These are phyloP conservation scores for Saturnispora kantuleensis DNA, from an alignment of 805 yeast species.

Conservation along the genomic window DNA sequence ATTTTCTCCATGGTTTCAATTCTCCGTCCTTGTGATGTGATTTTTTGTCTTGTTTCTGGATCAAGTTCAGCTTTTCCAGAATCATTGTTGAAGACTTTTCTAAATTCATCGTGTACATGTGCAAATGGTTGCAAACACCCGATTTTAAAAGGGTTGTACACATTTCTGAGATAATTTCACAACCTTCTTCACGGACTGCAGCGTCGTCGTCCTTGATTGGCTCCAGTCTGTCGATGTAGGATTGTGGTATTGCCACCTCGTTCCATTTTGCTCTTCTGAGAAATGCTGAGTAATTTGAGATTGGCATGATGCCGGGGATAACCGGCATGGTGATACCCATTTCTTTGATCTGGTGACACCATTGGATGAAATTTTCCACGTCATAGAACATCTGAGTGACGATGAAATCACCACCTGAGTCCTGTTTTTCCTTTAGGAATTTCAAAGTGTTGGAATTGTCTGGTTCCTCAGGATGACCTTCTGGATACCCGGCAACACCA, in stretches of 20 bases:
- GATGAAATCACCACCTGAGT: conserved; percentile 88
- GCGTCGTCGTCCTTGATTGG: conserved; percentile 87
- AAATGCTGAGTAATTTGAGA: conserved; percentile 88
- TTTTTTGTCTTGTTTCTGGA: conserved; percentile 20
- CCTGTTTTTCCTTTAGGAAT: conserved; percentile 78
- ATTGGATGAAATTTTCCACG: conserved; percentile 68
- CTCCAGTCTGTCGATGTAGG: conserved; percentile 59
- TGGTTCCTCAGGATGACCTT: conserved; percentile 88
- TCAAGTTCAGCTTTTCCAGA: conserved; percentile 59
- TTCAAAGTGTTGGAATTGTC: conserved; percentile 42
- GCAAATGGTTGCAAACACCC: conserved; percentile 74
- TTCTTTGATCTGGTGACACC: conserved; percentile 68
- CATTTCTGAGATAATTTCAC: conserved; percentile 74
- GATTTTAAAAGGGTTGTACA: conserved; percentile 63
- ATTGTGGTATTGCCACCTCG: conserved; percentile 67
- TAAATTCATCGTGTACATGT: conserved; percentile 95
- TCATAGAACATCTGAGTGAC: conserved; percentile 98
- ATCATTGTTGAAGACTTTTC: conserved; percentile 88
- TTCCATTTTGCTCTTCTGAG: conserved; percentile 94
- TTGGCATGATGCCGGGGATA: conserved; percentile 98
- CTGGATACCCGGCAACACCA: conserved; percentile 97
- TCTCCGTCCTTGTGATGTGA: conserved; percentile 15
- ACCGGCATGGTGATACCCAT: conserved; percentile 76
- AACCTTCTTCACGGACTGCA: conserved; percentile 76
- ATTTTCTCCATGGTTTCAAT: conserved; percentile 81